Conservation (phyloP, 108 stramenopile species). For the Cyclostephanos tholiformis region DNA sequence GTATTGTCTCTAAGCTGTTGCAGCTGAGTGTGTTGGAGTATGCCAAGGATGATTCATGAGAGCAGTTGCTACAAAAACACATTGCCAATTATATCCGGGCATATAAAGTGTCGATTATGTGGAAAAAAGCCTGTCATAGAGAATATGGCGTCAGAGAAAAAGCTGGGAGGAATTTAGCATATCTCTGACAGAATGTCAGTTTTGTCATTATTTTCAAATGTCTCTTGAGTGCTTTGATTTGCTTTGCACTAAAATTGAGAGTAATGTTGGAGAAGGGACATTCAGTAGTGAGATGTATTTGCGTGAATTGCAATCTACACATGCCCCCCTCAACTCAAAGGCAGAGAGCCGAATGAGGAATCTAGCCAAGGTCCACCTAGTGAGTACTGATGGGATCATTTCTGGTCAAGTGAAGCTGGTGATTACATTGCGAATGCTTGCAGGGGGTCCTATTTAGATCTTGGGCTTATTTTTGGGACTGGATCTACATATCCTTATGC, state of each 20-base stretch:
- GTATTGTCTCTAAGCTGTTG: no score
- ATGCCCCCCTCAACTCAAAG: not conserved
- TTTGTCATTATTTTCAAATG: conserved; percentile 21
- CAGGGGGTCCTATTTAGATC: conserved; percentile 25
- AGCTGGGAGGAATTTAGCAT: no score
- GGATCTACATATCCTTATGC: conserved; percentile 16
- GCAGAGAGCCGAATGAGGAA: not conserved
- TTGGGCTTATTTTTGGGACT: conserved; percentile 15
- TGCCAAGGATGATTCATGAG: no score
- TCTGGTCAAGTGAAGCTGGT: conserved; percentile 26
- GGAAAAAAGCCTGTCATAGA: no score
- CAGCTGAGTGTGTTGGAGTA: no score
- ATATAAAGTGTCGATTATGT: no score
- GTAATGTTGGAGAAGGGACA: conserved; percentile 14
- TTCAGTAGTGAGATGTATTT: conserved; percentile 24
- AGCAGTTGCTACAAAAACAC: no score
- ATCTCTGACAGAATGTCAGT: conserved; percentile 1
- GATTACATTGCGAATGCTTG: conserved; percentile 17
- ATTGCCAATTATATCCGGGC: no score
- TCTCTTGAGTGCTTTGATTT: conserved; percentile 20
- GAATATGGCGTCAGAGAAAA: no score
- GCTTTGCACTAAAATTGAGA: conserved; percentile 14
- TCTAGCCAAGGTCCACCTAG: not conserved
- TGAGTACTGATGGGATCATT: conserved; percentile 16
- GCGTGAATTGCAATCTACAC: not conserved